Evolutionary conservation across 2,329 filamentous ascomycete species (phyloP), one percentile per base, ranked within the genome.

Genomic region (Gyromitra esculenta): DNA sequence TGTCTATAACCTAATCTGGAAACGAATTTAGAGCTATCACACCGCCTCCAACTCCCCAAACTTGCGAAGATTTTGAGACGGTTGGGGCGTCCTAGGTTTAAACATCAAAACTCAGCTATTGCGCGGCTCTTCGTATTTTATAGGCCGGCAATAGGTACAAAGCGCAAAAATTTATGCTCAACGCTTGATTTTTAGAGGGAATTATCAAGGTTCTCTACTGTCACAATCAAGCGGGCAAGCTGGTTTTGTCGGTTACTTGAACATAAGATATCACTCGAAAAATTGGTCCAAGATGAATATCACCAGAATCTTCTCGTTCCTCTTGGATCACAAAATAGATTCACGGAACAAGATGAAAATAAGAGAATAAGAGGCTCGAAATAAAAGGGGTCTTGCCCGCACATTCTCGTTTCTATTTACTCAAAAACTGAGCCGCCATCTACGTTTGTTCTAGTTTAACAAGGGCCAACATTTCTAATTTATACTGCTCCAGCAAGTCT

Each of bases 271-370:
- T 25, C 45, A 37, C n/a, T 41, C n/a, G 45, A 35, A 5, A 25
- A 11, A 6, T 8, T 21, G 21, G 45, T 13, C 39, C n/a, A 41
- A 57, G 64, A 45, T 39, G 35, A 13, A 57, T 18, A 57, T 7
- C 15, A 48, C 35, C 8, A 4, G 25, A 59, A 59, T 31, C 11
- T 37, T 57, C 65, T 37, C 52, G 52, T 41, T 48, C 37, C 21
- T 21, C 35, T 52, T 45, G 18, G 37, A 8, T 1, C 21, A 45
- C 6, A n/a, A 68, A 68, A 37, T 18, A n/a, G n/a, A 13, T 48
- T 57, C 21, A 11, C 35, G 21, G 3, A 41, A 21, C 57, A 60
- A 67, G 52, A 68, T 68, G 65, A 68, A 7, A 54, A 11, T n/a
- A 25, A 63, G 45, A 8, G 8, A 35, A 18, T n/a, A 21, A 43